These are phyloP conservation scores for Collybiopsis luxurians DNA, from an alignment of 768 basidiomycete genomes.

Conservation along the genomic window DNA sequence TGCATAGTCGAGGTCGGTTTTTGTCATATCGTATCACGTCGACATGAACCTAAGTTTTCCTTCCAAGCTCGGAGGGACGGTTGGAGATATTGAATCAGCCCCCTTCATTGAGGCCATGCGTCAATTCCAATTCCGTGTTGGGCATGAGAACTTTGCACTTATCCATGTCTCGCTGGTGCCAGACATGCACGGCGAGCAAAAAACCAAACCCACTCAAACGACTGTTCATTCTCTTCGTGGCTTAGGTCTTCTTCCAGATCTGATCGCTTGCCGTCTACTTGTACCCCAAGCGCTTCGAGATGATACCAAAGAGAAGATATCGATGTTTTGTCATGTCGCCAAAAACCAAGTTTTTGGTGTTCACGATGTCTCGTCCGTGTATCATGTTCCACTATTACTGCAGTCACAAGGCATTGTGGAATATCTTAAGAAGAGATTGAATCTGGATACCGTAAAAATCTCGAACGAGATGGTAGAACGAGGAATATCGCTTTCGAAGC, in stretches of 20 bases:
- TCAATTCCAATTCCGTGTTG: slow-evolving; percentile 99
- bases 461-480: slow-evolving; percentile 52
- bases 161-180: slow-evolving; percentile 98
- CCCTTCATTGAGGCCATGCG: slow-evolving; percentile 99
- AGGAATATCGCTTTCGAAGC: slow-evolving; percentile 62
- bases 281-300: slow-evolving; percentile 78
- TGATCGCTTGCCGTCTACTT: slow-evolving; percentile 90
- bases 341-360: slow-evolving; percentile 90
- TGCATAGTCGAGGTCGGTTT: slow-evolving; percentile 88
- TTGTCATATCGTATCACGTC: not conserved
- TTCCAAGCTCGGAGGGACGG: slow-evolving; percentile 95
- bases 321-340: slow-evolving; percentile 98
- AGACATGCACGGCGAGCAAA: slow-evolving; percentile 98
- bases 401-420: slow-evolving; percentile 89
- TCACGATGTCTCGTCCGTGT: slow-evolving; percentile 94
- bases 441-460: slow-evolving; percentile 57
- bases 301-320: slow-evolving; percentile 92
- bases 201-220: slow-evolving; percentile 98
- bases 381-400: slow-evolving; percentile 93
- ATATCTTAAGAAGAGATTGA: slow-evolving; percentile 81
- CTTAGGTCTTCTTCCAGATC: slow-evolving; percentile 87
- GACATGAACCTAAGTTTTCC: not conserved
- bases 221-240: slow-evolving; percentile 93
- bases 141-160: slow-evolving; percentile 93
- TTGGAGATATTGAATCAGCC: slow-evolving; percentile 98